These are phyloP conservation scores for Tulasnella sp. DNA, from an alignment of 768 basidiomycete genomes.

Conservation along the genomic window DNA sequence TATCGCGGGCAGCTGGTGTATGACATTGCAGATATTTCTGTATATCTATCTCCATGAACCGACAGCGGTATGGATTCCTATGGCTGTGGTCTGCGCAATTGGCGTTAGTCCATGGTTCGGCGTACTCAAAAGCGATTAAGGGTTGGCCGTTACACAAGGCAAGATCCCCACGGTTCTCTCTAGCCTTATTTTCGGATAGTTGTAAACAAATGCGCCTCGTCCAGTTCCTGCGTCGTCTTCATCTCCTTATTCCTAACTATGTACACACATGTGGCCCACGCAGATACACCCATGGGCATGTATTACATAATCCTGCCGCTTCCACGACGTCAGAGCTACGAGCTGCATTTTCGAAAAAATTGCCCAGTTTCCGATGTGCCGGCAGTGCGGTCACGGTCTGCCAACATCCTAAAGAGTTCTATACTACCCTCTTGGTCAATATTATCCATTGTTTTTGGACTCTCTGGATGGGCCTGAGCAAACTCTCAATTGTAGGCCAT, in stretches of 20 bases:
- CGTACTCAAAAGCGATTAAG: background rate
- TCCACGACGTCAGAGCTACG: background rate
- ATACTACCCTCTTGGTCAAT: constrained; percentile 42
- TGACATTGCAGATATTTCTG: background rate
- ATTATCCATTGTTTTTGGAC: too few species aligned
- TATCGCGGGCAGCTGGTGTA: background rate
- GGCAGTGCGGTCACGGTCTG: constrained; percentile 45
- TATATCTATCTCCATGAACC: background rate
- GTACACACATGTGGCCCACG: too few species aligned
- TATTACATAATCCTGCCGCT: background rate
- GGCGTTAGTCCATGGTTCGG: background rate
- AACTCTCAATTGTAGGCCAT: constrained; percentile 46
- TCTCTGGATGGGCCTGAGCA: background rate
- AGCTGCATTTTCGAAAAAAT: constrained; percentile 20
- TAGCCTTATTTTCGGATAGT: too few species aligned
- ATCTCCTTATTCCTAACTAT: too few species aligned
- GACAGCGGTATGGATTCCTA: background rate
- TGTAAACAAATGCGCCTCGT: too few species aligned
- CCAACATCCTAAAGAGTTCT: constrained; percentile 48
- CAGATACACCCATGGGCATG: too few species aligned
- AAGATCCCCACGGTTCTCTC: too few species aligned
- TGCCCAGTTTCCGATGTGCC: constrained; percentile 41
- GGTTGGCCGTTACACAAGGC: too few species aligned
- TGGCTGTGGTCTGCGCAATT: background rate
- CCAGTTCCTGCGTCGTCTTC: too few species aligned